Evolutionary conservation across 2,329 filamentous ascomycete species (phyloP).

Genomic region (Botrytis squamosa): DNA sequence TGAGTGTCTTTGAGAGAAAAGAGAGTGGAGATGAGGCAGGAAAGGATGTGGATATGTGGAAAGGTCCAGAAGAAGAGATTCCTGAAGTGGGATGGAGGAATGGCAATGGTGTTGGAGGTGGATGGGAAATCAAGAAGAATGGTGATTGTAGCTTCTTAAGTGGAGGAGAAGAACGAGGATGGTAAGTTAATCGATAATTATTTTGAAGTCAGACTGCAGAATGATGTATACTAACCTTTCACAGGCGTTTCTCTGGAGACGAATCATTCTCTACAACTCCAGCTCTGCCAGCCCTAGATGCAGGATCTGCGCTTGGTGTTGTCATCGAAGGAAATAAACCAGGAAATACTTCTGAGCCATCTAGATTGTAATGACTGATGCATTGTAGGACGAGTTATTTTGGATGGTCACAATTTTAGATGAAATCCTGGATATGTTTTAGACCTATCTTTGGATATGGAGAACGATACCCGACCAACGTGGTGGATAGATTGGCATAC

Average conservation of each 20-base stretch:
- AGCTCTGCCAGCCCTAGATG: conserved; percentile 34
- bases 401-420: not conserved
- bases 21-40: conserved; percentile 39
- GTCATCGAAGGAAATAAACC: conserved; percentile 38
- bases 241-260: conserved; percentile 55
- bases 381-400: not conserved
- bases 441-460: not conserved
- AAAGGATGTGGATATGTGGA: conserved; percentile 44
- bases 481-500: not conserved
- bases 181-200: conserved; percentile 53
- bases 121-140: conserved; percentile 78
- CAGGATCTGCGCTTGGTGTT: conserved; percentile 40
- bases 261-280: conserved; percentile 50
- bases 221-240: conserved; percentile 10
- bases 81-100: conserved; percentile 53
- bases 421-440: not conserved
- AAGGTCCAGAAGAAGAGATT: conserved; percentile 40
- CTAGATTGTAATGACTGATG: conserved; percentile 17
- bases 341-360: conserved; percentile 18
- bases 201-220: not conserved
- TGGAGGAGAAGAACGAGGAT: conserved; percentile 81
- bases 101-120: conserved; percentile 65
- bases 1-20: conserved; percentile 65
- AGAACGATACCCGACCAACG: conserved; percentile 3
- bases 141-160: conserved; percentile 82